Conservation (phyloP, 1,284 basidiomycete genomes). For the Trichosporon faecale region DNA sequence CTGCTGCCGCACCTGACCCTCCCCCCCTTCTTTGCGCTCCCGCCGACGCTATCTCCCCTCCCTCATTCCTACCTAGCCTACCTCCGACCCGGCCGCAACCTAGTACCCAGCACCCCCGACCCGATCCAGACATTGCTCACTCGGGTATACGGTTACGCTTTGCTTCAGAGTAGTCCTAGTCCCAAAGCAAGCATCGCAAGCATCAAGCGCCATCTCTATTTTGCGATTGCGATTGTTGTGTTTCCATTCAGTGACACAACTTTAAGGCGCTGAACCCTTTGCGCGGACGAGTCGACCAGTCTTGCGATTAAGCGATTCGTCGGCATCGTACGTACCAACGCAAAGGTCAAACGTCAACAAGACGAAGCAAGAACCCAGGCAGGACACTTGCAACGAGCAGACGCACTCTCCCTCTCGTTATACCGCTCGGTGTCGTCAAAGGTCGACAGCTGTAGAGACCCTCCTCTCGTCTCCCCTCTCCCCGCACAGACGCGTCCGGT, state of each 20-base stretch:
- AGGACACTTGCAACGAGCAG: too few species aligned
- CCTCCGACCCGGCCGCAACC: not conserved
- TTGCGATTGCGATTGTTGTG: not conserved
- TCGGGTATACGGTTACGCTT: not conserved
- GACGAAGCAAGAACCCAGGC: not conserved
- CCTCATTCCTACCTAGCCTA: too few species aligned
- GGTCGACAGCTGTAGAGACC: not conserved
- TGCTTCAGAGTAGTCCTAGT: not conserved
- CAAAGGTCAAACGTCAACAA: not conserved
- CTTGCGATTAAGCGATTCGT: too few species aligned
- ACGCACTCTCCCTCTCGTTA: not conserved
- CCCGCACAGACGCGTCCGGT: conserved; percentile 7
- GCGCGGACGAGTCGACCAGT: not conserved
- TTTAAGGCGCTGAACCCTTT: not conserved
- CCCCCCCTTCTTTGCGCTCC: not conserved
- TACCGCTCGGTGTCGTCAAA: not conserved
- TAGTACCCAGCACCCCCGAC: not conserved
- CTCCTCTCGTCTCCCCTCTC: not conserved
- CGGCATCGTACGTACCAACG: not conserved
- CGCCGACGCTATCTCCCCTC: not conserved
- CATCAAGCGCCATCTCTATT: not conserved
- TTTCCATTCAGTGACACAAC: conserved; percentile 6
- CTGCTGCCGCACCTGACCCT: not conserved
- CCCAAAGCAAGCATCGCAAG: not conserved
- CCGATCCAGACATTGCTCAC: not conserved